phyloP scores from a whole-genome alignment of 169 alveolate genomes.

The Besnoitia besnoiti region DNA sequence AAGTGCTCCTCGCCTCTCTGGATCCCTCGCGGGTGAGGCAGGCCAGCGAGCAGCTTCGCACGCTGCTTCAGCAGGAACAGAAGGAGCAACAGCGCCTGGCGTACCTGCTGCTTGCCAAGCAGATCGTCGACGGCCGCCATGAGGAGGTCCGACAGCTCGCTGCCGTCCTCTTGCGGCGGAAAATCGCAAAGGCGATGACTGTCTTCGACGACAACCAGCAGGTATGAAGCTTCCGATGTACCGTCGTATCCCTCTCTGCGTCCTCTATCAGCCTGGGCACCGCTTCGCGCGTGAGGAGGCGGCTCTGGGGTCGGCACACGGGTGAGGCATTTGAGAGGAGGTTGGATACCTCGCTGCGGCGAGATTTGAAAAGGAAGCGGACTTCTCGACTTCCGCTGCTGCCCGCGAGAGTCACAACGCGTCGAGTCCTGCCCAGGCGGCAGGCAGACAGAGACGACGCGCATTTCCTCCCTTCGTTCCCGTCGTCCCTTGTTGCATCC shows the following conservation, averaged over 20 bases:
- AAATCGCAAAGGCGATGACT: slow-evolving; percentile 25
- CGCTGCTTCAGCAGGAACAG: slow-evolving; percentile 47
- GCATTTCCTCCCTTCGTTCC: too few species aligned
- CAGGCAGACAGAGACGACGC: too few species aligned
- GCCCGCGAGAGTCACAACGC: too few species aligned
- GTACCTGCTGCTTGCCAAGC: slow-evolving; percentile 50
- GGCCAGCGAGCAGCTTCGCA: slow-evolving; percentile 56
- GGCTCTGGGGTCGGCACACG: background rate
- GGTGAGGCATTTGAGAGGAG: background rate
- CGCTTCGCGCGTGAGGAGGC: background rate
- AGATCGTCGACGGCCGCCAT: slow-evolving; percentile 40
- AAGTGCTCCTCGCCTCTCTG: slow-evolving; percentile 52
- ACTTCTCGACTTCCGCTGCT: too few species aligned
- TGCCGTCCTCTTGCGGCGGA: slow-evolving; percentile 59
- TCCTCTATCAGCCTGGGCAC: background rate
- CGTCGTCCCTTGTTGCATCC: too few species aligned
- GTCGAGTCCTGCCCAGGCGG: too few species aligned
- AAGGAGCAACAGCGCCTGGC: slow-evolving; percentile 36
- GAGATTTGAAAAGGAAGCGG: too few species aligned
- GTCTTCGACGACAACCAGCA: slow-evolving; percentile 42
- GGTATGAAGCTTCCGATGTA: background rate
- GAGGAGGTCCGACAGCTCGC: slow-evolving; percentile 52
- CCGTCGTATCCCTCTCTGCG: background rate
- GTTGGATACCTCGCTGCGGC: too few species aligned
- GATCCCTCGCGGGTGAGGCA: slow-evolving; percentile 47